Conservation (phyloP, 257 asterid genomes). For the Solanum paucissectum region DNA sequence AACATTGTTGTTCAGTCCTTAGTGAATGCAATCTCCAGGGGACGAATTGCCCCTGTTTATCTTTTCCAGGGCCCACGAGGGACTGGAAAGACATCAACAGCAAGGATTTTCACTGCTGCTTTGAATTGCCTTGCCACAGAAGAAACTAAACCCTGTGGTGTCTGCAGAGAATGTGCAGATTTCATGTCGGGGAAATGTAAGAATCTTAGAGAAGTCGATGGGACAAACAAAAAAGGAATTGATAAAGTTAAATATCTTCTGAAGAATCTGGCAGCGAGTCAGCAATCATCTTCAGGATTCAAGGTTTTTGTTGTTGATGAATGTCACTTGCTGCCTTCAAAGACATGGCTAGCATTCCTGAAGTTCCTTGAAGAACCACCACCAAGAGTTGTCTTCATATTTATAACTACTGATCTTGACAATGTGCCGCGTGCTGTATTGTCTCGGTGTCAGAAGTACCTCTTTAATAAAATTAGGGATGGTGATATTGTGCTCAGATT, state of each 20-base stretch:
- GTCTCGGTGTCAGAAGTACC: slow-evolving; percentile 84
- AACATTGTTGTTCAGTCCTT: slow-evolving; percentile 76
- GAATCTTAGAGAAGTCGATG: slow-evolving; percentile 60
- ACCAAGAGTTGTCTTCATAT: slow-evolving; percentile 56
- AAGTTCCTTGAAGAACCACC: slow-evolving; percentile 72
- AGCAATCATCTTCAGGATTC: slow-evolving; percentile 29
- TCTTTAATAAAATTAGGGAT: slow-evolving; percentile 68
- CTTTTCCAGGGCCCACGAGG: slow-evolving; percentile 99
- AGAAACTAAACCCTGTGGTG: slow-evolving; percentile 83
- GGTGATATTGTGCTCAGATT: slow-evolving; percentile 61
- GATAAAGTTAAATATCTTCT: slow-evolving; percentile 44
- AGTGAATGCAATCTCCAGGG: slow-evolving; percentile 45
- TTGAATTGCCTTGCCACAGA: slow-evolving; percentile 80
- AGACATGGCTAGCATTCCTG: slow-evolving; percentile 76
- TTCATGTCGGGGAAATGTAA: slow-evolving; percentile 63
- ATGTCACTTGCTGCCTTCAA: slow-evolving; percentile 83
- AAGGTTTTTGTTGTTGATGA: slow-evolving; percentile 71
- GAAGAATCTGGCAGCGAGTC: slow-evolving; percentile 31
- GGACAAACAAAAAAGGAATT: slow-evolving; percentile 58
- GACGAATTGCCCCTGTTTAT: slow-evolving; percentile 72
- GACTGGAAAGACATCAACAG: slow-evolving; percentile 85
- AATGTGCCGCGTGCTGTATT: slow-evolving; percentile 68
- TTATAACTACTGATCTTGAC: slow-evolving; percentile 67
- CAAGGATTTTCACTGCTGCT: slow-evolving; percentile 78
- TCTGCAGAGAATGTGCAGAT: slow-evolving; percentile 71